phyloP scores from a whole-genome alignment of 73 alveolate species.

The Tetrahymena borealis region DNA sequence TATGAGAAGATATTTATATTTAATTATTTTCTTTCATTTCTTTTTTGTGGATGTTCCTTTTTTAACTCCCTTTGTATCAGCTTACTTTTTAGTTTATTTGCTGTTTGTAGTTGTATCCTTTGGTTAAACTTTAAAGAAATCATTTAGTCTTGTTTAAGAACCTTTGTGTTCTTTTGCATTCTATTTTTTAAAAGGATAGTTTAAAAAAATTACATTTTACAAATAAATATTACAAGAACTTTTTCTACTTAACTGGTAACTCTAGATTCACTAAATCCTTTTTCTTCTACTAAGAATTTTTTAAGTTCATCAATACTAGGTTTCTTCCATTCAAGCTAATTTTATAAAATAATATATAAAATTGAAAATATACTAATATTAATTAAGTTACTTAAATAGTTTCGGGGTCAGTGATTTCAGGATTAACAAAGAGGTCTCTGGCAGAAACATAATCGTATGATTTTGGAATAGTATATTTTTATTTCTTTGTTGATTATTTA shows the following conservation, averaged over 20 bases:
- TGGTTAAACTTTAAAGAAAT: background rate
- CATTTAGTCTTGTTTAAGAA: background rate
- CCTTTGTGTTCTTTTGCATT: background rate
- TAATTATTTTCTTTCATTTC: background rate
- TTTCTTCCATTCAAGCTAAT: constrained; percentile 52
- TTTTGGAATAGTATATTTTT: constrained; percentile 56
- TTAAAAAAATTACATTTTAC: background rate
- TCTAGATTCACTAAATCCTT: constrained; percentile 79
- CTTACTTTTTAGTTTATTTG: background rate
- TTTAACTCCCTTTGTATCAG: background rate
- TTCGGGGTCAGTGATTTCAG: constrained; percentile 46
- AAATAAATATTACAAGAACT: background rate
- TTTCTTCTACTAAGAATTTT: constrained; percentile 68
- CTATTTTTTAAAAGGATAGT: background rate
- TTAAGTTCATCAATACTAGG: constrained; percentile 78
- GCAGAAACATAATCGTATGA: constrained; percentile 65
- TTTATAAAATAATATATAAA: background rate
- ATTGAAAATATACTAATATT: background rate
- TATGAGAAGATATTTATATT: background rate
- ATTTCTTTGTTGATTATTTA: constrained; percentile 42
- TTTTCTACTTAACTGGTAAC: constrained; percentile 16
- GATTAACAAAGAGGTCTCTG: constrained; percentile 62
- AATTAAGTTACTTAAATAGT: background rate
- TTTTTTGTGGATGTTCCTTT: background rate
- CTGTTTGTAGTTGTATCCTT: background rate